These are phyloP conservation scores for Zea luxurians DNA, from an alignment of 176 grass and related monocot species.

Conservation along the genomic window DNA sequence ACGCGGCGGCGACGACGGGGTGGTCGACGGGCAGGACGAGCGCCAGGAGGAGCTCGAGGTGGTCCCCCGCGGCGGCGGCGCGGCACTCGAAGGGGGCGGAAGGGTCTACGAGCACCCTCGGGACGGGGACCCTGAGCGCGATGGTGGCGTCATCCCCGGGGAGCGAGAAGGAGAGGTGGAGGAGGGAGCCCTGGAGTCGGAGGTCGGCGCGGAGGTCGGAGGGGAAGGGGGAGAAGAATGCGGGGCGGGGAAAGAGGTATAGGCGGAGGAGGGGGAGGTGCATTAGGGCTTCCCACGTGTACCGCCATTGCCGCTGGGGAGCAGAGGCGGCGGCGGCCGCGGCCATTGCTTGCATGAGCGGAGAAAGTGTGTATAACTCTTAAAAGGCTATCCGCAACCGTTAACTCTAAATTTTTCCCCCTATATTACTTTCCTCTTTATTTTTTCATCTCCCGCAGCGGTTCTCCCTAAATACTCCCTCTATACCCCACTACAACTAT, in stretches of 20 bases:
- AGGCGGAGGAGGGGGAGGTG: conserved; percentile 55
- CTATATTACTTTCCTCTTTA: too few species aligned
- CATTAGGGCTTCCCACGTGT: conserved; percentile 51
- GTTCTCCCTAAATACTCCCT: too few species aligned
- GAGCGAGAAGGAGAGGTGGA: conserved; percentile 55
- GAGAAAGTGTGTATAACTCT: too few species aligned
- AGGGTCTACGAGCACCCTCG: conserved; percentile 65
- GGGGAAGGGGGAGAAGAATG: conserved; percentile 3
- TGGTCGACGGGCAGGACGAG: conserved; percentile 69
- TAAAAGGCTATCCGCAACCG: too few species aligned
- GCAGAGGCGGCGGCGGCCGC: conserved; percentile 22
- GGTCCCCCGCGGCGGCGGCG: conserved; percentile 37
- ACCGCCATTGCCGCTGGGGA: conserved; percentile 40
- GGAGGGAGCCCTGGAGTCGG: conserved; percentile 47
- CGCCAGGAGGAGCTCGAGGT: conserved; percentile 59
- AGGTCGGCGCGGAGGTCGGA: conserved; percentile 42
- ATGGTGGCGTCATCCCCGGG: not conserved
- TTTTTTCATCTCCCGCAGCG: too few species aligned
- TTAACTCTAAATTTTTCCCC: too few species aligned
- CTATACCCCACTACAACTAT: too few species aligned
- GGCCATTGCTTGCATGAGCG: conserved; percentile 13
- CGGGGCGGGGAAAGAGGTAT: conserved; percentile 48
- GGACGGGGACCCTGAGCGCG: conserved; percentile 50
- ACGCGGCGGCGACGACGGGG: conserved; percentile 49
- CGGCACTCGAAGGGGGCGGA: conserved; percentile 39